Percentiles rank a stretch among this genome's conserved stretches.
Conservation (phyloP, 2,329 filamentous ascomycete species). For the Bipolaris gigantea region DNA sequence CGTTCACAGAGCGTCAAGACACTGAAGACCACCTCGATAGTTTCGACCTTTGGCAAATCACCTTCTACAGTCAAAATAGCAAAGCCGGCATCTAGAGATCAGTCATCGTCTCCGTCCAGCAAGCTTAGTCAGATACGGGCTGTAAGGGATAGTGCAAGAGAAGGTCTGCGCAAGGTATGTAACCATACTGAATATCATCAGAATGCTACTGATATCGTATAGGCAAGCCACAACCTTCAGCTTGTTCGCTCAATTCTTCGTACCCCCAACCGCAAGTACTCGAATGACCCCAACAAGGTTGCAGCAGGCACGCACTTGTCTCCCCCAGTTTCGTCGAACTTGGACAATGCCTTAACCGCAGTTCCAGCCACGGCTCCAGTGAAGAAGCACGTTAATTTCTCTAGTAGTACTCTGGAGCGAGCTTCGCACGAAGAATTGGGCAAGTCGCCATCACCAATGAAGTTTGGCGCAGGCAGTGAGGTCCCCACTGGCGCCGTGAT, state of each 20-base stretch:
- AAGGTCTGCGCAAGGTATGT: slow-evolving; percentile 38
- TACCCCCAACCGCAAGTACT: slow-evolving; percentile 61
- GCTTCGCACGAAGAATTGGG: slow-evolving; percentile 35
- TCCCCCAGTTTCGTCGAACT: slow-evolving; percentile 40
- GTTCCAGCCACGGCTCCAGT: slow-evolving; percentile 67
- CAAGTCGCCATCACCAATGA: slow-evolving; percentile 43
- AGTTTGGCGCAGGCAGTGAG: slow-evolving; percentile 41
- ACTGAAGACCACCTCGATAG: slow-evolving; percentile 52
- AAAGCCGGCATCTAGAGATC: slow-evolving; percentile 56
- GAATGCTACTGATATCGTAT: neutral
- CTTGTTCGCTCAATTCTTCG: slow-evolving; percentile 67
- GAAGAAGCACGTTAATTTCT: slow-evolving; percentile 82
- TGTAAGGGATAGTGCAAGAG: slow-evolving; percentile 44
- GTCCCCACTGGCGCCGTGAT: slow-evolving; percentile 36
- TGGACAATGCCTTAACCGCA: slow-evolving; percentile 58
- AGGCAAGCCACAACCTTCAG: slow-evolving; percentile 52
- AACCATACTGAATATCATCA: neutral
- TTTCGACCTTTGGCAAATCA: slow-evolving; percentile 57
- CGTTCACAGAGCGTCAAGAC: slow-evolving; percentile 59
- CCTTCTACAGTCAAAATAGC: slow-evolving; percentile 54
- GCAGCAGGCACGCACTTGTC: slow-evolving; percentile 62
- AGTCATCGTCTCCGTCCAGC: slow-evolving; percentile 44
- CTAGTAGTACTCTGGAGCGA: slow-evolving; percentile 64
- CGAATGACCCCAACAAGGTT: slow-evolving; percentile 60
- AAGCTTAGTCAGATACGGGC: slow-evolving; percentile 28